phyloP scores from a whole-genome alignment of 768 basidiomycete species.

The Russula sp. region DNA sequence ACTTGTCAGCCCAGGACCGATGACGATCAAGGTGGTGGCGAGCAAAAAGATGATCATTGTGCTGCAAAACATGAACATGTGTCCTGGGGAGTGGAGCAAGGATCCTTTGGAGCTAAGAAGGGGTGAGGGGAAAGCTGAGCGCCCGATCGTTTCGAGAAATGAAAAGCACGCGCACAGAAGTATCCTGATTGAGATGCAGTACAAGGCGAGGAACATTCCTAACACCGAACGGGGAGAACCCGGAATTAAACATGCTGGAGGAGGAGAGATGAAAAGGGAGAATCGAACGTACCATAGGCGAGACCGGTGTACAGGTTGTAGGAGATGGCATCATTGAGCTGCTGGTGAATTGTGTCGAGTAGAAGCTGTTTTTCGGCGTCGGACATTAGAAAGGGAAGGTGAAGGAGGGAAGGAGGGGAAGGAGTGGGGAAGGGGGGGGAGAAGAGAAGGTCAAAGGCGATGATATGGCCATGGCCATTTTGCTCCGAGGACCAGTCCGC shows the following conservation, averaged over 20 bases:
- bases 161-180: constrained; percentile 4
- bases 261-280: no score
- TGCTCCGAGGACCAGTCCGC: no score
- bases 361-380: neutral
- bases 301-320: constrained; percentile 14
- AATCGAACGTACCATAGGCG: constrained; percentile 7
- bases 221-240: neutral
- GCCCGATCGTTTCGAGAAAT: neutral
- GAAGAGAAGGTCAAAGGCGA: neutral
- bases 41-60: constrained; percentile 7
- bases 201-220: constrained; percentile 14
- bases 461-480: no score
- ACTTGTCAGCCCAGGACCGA: constrained; percentile 3
- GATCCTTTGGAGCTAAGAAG: constrained; percentile 5
- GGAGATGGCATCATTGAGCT: constrained; percentile 4
- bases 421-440: neutral
- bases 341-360: neutral
- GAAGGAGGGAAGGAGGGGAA: neutral
- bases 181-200: constrained; percentile 12
- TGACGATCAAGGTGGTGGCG: neutral
- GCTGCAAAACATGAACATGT: constrained; percentile 5
- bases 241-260: neutral
- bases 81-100: constrained; percentile 1
- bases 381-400: constrained; percentile 1
- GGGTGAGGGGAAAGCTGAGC: neutral